Base-by-base conservation (phyloP, 768 basidiomycete species). In the Lentinus tigrinus region DNA sequence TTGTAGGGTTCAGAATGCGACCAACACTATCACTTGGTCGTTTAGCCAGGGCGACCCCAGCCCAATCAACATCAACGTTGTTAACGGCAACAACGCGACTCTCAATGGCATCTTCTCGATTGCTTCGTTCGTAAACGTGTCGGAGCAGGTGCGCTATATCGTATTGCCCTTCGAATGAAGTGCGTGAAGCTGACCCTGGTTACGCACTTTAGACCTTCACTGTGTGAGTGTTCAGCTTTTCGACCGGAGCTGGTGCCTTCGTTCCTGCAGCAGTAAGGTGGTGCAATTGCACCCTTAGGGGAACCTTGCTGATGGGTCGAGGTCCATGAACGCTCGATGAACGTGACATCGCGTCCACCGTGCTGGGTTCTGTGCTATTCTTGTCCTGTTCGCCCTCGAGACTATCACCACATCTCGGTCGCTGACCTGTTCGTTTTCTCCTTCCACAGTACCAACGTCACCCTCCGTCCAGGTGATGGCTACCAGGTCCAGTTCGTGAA, bases 81-180 rank as follows among this genome's bases (percentile, higher is more conserved):
- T 65, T 48, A 76, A 77, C 64, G 6, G 48, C 8, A 57, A 72
- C 52, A 69, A 65, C 51, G 47, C 43, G 36, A 67, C 68, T 10
- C 69, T 77, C 47, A 76, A 76, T 63, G 76, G 76, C 28, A 51
- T 52, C 13, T 77, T 75, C 63, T 69, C 69, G 13, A 76, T 77
- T 52, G 70, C 69, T 19, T 57, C 65, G n/a, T 63, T 58, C 52
- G 71, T 75, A 19, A 65, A 71, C 47, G 54, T 71, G 9, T 68
- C 71, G 4, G 48, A 63, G 9, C 47, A 67, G 68, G 73, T 71
- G 42, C 26, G 58, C n/a, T n/a, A n/a, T n/a, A n/a, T n/a, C n/a
- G n/a, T n/a, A n/a, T 28, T 1, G 23, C 5, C 19, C 1, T 39
- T 47, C 17, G n/a, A n/a, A n/a, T n/a, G n/a, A n/a, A n/a, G n/a